Base-by-base conservation (phyloP, 306 rosid species). In the Hippophae gyantsensis region DNA sequence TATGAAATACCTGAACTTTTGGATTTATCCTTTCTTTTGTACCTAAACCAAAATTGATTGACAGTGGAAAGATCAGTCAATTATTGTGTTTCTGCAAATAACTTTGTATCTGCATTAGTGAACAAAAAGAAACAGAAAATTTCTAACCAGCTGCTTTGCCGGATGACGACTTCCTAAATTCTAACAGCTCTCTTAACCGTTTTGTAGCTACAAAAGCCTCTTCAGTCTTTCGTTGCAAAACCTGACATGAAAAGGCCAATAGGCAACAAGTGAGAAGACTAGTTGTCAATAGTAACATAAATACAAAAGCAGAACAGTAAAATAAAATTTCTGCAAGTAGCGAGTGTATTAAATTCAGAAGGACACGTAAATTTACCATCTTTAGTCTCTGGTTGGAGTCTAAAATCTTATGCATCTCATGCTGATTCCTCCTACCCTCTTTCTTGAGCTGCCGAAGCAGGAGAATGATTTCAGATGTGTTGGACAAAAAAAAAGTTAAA, bases 141-240 rank as follows among this genome's bases (percentile, higher is more conserved):
- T 58, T 60, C 81, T 54, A 60, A 85, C 96, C 95, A 47, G 71
- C 23, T 63, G 70, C 76, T 69, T 78, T 78, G n/a, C 56, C 70
- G 48, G 68, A 76, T 68, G 69, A 61, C 65, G 63, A 65, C 78
- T 82, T 88, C 44, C 96, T 83, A 70, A 85, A 69, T 76, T 79
- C 85, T 64, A 88, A 77, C 64, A 85, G 69, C 60, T 79, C 80
- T 73, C 67, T 75, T 44, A 92, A 71, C 68, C 81, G 82, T 72
- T 86, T 86, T 27, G 76, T 86, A 48, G 87, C 86, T 64, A 70
- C 60, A 53, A 77, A 82, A 58, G 97, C 97, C 72, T 85, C 99
- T 75, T 78, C 76, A 18, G 84, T 80, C 81, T 92, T 92, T 68
- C 97, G 85, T 76, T 86, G 99, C 80, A 88, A 62, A 65, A 92